phyloP scores from a whole-genome alignment of 768 basidiomycete genomes.

The Russula sp. region DNA sequence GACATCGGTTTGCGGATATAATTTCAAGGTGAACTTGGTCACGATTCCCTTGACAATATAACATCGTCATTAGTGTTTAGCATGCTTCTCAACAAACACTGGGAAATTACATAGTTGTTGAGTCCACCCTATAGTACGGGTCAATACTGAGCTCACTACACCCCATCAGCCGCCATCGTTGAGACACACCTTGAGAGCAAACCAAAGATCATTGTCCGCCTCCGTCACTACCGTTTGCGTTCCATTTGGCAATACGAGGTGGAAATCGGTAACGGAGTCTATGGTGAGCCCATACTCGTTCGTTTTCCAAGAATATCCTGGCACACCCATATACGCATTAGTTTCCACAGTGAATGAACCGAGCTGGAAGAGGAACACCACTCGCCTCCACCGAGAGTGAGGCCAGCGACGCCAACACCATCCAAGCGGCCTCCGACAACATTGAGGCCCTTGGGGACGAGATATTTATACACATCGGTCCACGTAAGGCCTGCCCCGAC shows the following conservation, averaged over 20 bases:
- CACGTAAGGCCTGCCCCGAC: conserved; percentile 31
- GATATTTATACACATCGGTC: conserved; percentile 31
- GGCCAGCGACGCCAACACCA: conserved; percentile 32
- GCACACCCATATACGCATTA: neutral
- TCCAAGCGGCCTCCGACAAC: conserved; percentile 30
- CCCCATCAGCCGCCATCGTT: too few species aligned
- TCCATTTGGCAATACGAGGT: conserved; percentile 31
- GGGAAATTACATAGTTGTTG: conserved; percentile 19
- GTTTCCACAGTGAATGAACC: neutral
- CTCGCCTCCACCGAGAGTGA: conserved; percentile 28
- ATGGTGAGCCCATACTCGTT: conserved; percentile 29
- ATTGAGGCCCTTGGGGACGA: conserved; percentile 26
- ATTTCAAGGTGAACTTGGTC: conserved; percentile 21
- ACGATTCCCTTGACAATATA: conserved; percentile 18
- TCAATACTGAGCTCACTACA: neutral
- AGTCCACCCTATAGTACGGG: conserved; percentile 14
- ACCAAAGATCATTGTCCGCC: conserved; percentile 26
- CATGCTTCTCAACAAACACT: neutral
- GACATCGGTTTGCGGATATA: conserved; percentile 16
- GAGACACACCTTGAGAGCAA: conserved; percentile 20
- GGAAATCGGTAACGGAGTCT: conserved; percentile 29
- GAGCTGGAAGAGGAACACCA: neutral
- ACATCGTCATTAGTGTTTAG: neutral
- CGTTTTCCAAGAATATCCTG: conserved; percentile 27
- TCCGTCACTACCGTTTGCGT: conserved; percentile 25